phyloP scores from a whole-genome alignment of 345 rosid genomes.

The Eucalyptus cladocalyx region DNA sequence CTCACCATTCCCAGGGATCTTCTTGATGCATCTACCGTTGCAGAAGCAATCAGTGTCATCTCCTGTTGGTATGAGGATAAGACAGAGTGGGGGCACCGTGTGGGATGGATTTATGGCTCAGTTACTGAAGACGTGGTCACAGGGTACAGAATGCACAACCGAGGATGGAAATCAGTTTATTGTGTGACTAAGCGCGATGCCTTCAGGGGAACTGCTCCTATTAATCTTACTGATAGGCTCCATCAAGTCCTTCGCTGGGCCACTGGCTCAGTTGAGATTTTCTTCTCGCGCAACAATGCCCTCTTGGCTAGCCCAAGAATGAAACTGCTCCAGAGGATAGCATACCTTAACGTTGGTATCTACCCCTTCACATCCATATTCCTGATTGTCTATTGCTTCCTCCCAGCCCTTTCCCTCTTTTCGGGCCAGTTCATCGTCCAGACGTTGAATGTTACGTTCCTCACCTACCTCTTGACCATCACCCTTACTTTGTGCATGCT shows the following conservation, averaged over 20 bases:
- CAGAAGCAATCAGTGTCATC: slow-evolving; percentile 94
- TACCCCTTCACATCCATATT: slow-evolving; percentile 94
- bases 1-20: slow-evolving; percentile 85
- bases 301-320: slow-evolving; percentile 73
- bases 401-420: slow-evolving; percentile 91
- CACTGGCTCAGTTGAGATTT: slow-evolving; percentile 95
- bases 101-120: slow-evolving; percentile 99
- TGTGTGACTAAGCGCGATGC: slow-evolving; percentile 97
- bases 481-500: slow-evolving; percentile 67
- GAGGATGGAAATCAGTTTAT: slow-evolving; percentile 98
- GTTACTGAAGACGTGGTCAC: slow-evolving; percentile 98
- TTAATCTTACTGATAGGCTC: slow-evolving; percentile 93
- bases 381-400: slow-evolving; percentile 95
- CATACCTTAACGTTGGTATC: slow-evolving; percentile 91
- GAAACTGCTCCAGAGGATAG: slow-evolving; percentile 87
- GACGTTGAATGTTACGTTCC: slow-evolving; percentile 76
- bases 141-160: slow-evolving; percentile 95
- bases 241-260: slow-evolving; percentile 99
- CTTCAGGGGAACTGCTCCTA: slow-evolving; percentile 93
- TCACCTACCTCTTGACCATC: slow-evolving; percentile 68
- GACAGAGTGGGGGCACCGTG: slow-evolving; percentile 97
- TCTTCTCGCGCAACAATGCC: slow-evolving; percentile 96
- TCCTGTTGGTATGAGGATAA: slow-evolving; percentile 99
- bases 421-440: slow-evolving; percentile 94
- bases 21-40: slow-evolving; percentile 92